A percentile compares a stretch with the other conserved stretches of the same genome.
Evolutionary conservation across 345 rosid genomes (phyloP).

Genomic region (Pistacia vera): DNA sequence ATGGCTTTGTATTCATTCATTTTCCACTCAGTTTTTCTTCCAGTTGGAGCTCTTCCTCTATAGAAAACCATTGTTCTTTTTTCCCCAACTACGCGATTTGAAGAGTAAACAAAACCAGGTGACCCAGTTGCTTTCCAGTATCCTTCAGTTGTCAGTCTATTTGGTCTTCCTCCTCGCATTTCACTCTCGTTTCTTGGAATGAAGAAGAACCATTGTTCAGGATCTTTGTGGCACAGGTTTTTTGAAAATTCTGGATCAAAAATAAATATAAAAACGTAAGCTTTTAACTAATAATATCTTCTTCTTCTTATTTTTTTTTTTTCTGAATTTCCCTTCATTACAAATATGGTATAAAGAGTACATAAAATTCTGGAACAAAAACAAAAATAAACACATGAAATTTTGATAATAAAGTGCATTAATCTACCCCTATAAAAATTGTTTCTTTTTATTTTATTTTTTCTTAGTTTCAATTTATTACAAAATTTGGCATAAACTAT

Average conservation of each 20-base stretch:
- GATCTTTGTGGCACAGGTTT: conserved; percentile 33
- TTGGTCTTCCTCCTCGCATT: conserved; percentile 44
- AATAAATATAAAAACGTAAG: no score
- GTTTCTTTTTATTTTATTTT: no score
- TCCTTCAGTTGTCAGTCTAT: conserved; percentile 38
- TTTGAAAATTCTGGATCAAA: conserved; percentile 33
- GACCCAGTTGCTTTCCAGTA: conserved; percentile 58
- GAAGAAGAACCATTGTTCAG: conserved; percentile 57
- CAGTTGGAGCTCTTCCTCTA: conserved; percentile 48
- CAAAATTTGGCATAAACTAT: no score
- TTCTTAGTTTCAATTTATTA: no score
- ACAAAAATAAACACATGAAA: no score
- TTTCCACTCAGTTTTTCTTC: conserved; percentile 52
- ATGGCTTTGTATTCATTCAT: conserved; percentile 47
- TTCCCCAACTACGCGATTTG: conserved; percentile 31
- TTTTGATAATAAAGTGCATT: no score
- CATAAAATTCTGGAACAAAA: no score
- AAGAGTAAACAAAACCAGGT: conserved; percentile 38
- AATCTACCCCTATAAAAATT: no score
- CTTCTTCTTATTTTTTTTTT: no score
- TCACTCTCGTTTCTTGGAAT: conserved; percentile 44
- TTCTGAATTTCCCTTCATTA: no score
- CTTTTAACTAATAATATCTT: no score
- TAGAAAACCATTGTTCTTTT: conserved; percentile 55
- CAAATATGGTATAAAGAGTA: no score